A percentile compares a stretch with the other conserved stretches of the same genome.
Conservation (phyloP, 2,329 filamentous ascomycete species). For the Bipolaris bicolor region DNA sequence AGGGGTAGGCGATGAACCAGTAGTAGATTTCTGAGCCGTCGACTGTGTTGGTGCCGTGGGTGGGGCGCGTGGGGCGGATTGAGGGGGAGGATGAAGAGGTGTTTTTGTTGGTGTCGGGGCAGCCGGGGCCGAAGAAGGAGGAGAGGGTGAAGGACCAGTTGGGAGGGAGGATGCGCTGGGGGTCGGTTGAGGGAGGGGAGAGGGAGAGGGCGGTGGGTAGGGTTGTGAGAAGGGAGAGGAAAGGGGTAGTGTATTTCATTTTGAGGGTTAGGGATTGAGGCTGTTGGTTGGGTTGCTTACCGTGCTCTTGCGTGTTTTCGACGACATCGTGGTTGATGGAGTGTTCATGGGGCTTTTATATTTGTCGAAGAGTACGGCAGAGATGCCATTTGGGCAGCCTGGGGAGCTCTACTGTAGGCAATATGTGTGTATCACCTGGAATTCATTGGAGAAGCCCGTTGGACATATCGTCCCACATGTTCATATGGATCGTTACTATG, state of each 20-base stretch:
- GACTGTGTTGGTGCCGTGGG: conserved; percentile 24
- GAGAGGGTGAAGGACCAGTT: conserved; percentile 24
- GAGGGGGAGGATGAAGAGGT: neutral
- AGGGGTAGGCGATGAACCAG: conserved; percentile 27
- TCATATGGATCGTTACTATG: neutral
- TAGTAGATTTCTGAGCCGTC: conserved; percentile 32
- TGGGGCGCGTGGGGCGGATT: conserved; percentile 17
- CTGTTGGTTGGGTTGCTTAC: neutral
- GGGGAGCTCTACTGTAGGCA: neutral
- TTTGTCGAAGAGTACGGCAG: neutral
- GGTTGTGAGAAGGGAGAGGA: conserved; percentile 7
- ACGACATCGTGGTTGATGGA: neutral
- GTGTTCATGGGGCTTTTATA: neutral
- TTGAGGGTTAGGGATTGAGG: too few relatives aligned
- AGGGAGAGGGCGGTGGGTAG: conserved; percentile 16
- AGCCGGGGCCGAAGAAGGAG: conserved; percentile 24
- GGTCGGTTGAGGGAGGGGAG: neutral
- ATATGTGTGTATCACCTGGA: neutral
- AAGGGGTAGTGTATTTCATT: conserved; percentile 12
- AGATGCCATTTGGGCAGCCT: neutral
- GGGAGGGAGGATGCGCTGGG: conserved; percentile 15
- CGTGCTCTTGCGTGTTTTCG: neutral
- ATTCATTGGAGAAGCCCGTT: neutral
- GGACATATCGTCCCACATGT: neutral
- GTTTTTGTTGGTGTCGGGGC: conserved; percentile 15